Conservation (phyloP, 2,329 filamentous ascomycete genomes). For the Aspergillus sp. region DNA sequence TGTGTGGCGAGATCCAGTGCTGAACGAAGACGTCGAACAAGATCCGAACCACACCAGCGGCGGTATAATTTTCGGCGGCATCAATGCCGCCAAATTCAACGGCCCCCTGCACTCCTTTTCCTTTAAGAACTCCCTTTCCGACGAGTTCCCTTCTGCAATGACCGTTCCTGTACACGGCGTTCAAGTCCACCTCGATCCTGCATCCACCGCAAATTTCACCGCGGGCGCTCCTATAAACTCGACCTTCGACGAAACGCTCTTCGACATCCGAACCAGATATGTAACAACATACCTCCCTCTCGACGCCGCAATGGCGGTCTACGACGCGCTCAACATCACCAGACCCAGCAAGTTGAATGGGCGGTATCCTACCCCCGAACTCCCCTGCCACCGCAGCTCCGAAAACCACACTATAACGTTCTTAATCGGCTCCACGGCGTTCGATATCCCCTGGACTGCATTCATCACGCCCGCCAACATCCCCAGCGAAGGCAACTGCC, state of each 20-base stretch:
- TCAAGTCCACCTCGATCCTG: conserved; percentile 1
- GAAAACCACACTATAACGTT: conserved; percentile 6
- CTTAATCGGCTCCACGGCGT: neutral
- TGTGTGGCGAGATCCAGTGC: neutral
- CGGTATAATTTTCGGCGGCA: conserved; percentile 3
- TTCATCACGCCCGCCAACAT: neutral
- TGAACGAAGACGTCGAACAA: neutral
- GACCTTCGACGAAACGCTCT: neutral
- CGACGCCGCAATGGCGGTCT: neutral
- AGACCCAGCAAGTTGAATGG: neutral
- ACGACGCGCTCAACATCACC: conserved; percentile 4
- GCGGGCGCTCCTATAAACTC: neutral
- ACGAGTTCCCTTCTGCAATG: neutral
- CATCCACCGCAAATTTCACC: neutral
- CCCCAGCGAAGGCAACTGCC: neutral
- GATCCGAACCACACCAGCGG: neutral
- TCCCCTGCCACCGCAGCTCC: conserved; percentile 1
- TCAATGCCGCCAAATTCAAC: conserved; percentile 9
- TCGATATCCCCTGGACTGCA: conserved; percentile 3
- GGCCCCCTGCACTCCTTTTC: conserved; percentile 7
- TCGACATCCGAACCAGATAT: neutral
- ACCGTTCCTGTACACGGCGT: neutral
- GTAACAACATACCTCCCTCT: neutral
- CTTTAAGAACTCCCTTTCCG: neutral
- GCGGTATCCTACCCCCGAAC: neutral